A percentile compares a stretch with the other conserved stretches of the same genome.
Conservation (phyloP, 2,329 filamentous ascomycete species). For the Huntiella abstrusa region DNA sequence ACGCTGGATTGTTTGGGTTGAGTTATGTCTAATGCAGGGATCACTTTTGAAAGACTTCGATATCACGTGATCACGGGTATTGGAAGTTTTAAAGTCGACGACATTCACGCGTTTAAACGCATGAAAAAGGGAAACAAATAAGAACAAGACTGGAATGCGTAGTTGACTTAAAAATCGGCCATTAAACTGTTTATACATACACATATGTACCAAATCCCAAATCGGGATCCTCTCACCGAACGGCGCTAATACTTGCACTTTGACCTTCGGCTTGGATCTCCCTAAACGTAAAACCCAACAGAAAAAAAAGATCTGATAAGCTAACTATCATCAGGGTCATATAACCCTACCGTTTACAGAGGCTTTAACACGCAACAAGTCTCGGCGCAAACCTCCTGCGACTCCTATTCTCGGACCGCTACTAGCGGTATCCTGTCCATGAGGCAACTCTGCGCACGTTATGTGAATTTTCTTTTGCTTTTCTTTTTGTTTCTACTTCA, state of each 20-base stretch:
- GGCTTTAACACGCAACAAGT: neutral
- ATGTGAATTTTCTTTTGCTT: neutral
- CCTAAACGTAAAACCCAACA: neutral
- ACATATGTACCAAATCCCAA: too few relatives aligned
- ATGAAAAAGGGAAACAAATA: neutral
- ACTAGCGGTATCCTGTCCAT: neutral
- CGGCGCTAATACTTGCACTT: neutral
- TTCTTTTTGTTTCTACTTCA: neutral
- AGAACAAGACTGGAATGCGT: neutral
- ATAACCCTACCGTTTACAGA: neutral
- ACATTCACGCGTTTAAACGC: neutral
- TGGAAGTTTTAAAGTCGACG: too few relatives aligned
- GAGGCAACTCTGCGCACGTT: neutral
- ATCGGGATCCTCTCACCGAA: neutral
- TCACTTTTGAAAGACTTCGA: too few relatives aligned
- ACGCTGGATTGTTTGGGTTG: too few relatives aligned
- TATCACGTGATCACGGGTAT: slow-evolving; percentile 5
- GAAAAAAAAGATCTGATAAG: slow-evolving; percentile 5
- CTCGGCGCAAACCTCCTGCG: neutral
- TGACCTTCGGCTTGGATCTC: too few relatives aligned
- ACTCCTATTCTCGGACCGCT: neutral
- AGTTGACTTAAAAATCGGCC: too few relatives aligned
- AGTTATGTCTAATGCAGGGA: too few relatives aligned
- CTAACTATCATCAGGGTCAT: neutral
- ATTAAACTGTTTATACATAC: too few relatives aligned